phyloP scores from a whole-genome alignment of 768 basidiomycete species.

The Rubroboletus satanas region DNA sequence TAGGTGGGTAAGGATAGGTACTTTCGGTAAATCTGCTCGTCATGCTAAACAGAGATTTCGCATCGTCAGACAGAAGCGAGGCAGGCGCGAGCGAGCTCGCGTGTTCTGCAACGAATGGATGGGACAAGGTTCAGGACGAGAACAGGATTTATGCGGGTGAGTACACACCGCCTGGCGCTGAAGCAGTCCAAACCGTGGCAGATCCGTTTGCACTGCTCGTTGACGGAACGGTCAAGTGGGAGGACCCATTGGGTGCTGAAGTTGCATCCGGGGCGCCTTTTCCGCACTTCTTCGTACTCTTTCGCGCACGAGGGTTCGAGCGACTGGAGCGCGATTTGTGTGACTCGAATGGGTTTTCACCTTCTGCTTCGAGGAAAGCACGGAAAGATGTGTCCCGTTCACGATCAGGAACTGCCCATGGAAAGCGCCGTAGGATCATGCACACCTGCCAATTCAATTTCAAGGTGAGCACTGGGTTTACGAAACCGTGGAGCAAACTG shows the following conservation, averaged over 20 bases:
- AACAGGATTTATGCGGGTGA: neutral
- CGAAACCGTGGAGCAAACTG: slow-evolving; percentile 4
- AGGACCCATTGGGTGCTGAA: neutral
- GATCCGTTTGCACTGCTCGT: slow-evolving; percentile 4
- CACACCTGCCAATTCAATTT: slow-evolving; percentile 41
- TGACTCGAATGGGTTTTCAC: slow-evolving; percentile 55
- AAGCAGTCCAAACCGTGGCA: neutral
- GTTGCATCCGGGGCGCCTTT: neutral
- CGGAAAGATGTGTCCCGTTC: slow-evolving; percentile 91
- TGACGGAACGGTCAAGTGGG: slow-evolving; percentile 3
- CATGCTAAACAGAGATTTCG: slow-evolving; percentile 29
- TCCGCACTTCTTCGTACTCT: slow-evolving; percentile 5
- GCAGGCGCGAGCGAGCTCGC: slow-evolving; percentile 12
- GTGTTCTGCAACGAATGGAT: slow-evolving; percentile 13
- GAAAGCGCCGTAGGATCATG: slow-evolving; percentile 96
- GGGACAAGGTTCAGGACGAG: slow-evolving; percentile 12
- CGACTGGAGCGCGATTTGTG: slow-evolving; percentile 20
- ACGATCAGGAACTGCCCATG: slow-evolving; percentile 97
- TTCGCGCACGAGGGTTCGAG: slow-evolving; percentile 4
- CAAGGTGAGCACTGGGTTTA: slow-evolving; percentile 12
- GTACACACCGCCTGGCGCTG: slow-evolving; percentile 23
- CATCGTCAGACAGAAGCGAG: slow-evolving; percentile 20
- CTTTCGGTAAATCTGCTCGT: slow-evolving; percentile 27
- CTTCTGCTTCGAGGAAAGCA: slow-evolving; percentile 90
- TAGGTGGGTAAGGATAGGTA: slow-evolving; percentile 25